Conservation (phyloP, 345 rosid genomes). For the Passiflora organensis region DNA sequence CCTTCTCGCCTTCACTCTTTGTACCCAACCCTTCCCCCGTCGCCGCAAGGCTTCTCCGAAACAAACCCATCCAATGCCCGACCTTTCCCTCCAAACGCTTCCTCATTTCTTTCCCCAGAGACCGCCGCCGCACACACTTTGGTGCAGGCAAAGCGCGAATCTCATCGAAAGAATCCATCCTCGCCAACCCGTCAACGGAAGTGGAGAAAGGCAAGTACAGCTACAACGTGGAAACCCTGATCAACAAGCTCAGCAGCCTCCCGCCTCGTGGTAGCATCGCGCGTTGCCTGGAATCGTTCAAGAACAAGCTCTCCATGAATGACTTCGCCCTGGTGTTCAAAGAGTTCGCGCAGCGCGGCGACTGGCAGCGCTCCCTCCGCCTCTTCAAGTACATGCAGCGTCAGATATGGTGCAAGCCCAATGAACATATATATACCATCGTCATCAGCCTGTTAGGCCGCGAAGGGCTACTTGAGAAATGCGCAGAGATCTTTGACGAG, state of each 20-base stretch:
- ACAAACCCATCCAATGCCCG: slow-evolving; percentile 26
- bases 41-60: slow-evolving; percentile 16
- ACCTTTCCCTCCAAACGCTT: slow-evolving; percentile 23
- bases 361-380: slow-evolving; percentile 91
- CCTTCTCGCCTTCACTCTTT: slow-evolving; percentile 25
- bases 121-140: slow-evolving; percentile 20
- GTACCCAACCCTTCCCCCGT: slow-evolving; percentile 16
- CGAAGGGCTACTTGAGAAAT: slow-evolving; percentile 78
- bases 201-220: slow-evolving; percentile 91
- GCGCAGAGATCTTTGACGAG: slow-evolving; percentile 78
- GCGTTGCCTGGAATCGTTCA: slow-evolving; percentile 71
- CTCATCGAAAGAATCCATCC: slow-evolving; percentile 56
- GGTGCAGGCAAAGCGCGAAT: slow-evolving; percentile 32
- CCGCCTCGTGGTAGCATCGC: slow-evolving; percentile 99
- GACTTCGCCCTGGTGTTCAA: slow-evolving; percentile 90
- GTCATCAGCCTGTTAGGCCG: slow-evolving; percentile 85
- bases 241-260: slow-evolving; percentile 94
- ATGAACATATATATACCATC: slow-evolving; percentile 89
- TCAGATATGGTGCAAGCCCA: slow-evolving; percentile 96
- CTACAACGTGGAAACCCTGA: slow-evolving; percentile 91
- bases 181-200: slow-evolving; percentile 67
- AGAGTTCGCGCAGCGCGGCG: slow-evolving; percentile 90
- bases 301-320: slow-evolving; percentile 80
- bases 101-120: slow-evolving; percentile 27
- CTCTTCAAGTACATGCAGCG: slow-evolving; percentile 97